Evolutionary conservation across 805 yeast genomes (phyloP).

Genomic region (Suhomyces sp.): DNA sequence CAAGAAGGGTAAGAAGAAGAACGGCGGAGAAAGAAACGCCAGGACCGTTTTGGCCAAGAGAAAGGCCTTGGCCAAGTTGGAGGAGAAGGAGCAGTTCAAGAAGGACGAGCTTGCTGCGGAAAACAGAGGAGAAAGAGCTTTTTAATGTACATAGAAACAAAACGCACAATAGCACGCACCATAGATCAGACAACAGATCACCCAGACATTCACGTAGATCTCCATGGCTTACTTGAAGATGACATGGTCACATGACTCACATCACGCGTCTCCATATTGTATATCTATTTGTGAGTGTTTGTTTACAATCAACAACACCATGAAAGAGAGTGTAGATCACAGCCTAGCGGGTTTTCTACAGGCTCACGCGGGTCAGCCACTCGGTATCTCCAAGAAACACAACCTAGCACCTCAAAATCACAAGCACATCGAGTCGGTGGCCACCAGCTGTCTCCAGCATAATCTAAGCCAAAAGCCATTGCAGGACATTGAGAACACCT

Average conservation of each 20-base stretch:
- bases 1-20: constrained; percentile 65
- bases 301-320: constrained; percentile 2
- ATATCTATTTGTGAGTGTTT: background rate
- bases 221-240: background rate
- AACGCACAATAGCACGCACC: background rate
- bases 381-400: constrained; percentile 9
- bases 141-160: constrained; percentile 16
- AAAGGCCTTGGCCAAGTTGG: constrained; percentile 57
- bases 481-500: constrained; percentile 4
- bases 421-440: constrained; percentile 8
- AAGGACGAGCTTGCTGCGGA: constrained; percentile 40
- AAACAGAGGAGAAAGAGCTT: constrained; percentile 40
- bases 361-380: constrained; percentile 4
- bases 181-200: background rate
- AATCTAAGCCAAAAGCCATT: background rate
- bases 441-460: constrained; percentile 5
- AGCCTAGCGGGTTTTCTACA: constrained; percentile 6
- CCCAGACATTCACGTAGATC: too few species aligned
- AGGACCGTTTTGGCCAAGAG: constrained; percentile 50
- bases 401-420: constrained; percentile 7
- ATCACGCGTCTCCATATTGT: background rate
- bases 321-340: background rate
- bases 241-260: background rate
- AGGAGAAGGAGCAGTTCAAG: constrained; percentile 45
- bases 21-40: constrained; percentile 85